Conservation (phyloP, 306 rosid species). For the Geum urbanum region DNA sequence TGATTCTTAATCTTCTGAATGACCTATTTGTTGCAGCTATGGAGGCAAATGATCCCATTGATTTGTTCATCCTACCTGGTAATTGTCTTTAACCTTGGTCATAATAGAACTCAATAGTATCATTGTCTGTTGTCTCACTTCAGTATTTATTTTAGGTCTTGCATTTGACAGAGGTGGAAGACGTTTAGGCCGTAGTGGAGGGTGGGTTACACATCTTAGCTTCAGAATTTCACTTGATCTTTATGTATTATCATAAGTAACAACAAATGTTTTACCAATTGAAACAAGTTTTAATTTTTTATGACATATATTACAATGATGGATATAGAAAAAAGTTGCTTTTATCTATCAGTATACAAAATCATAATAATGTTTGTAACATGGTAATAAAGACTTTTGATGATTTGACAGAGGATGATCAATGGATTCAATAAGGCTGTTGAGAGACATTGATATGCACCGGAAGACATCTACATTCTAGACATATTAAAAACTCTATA, state of each 20-base stretch:
- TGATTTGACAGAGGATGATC: too few relatives aligned
- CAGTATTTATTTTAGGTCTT: slow-evolving; percentile 50
- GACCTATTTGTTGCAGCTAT: slow-evolving; percentile 64
- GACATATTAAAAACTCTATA: too few relatives aligned
- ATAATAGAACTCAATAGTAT: neutral
- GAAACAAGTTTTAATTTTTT: too few relatives aligned
- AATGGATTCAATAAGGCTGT: too few relatives aligned
- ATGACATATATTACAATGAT: too few relatives aligned
- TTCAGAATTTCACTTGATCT: slow-evolving; percentile 13
- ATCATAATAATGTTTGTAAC: too few relatives aligned
- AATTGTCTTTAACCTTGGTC: slow-evolving; percentile 23
- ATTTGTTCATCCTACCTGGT: slow-evolving; percentile 88
- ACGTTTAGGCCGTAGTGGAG: slow-evolving; percentile 95
- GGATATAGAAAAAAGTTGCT: too few relatives aligned
- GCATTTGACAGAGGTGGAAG: slow-evolving; percentile 89
- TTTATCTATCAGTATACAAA: too few relatives aligned
- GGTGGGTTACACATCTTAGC: slow-evolving; percentile 42
- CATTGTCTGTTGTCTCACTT: neutral
- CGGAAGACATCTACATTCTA: too few relatives aligned
- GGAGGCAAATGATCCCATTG: slow-evolving; percentile 84
- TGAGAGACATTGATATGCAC: too few relatives aligned
- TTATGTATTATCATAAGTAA: neutral
- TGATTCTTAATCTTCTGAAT: slow-evolving; percentile 10
- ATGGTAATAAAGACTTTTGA: too few relatives aligned
- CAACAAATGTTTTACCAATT: too few relatives aligned